Conservation (phyloP, 2,329 filamentous ascomycete species). For the Trichophyton mentagrophytes region DNA sequence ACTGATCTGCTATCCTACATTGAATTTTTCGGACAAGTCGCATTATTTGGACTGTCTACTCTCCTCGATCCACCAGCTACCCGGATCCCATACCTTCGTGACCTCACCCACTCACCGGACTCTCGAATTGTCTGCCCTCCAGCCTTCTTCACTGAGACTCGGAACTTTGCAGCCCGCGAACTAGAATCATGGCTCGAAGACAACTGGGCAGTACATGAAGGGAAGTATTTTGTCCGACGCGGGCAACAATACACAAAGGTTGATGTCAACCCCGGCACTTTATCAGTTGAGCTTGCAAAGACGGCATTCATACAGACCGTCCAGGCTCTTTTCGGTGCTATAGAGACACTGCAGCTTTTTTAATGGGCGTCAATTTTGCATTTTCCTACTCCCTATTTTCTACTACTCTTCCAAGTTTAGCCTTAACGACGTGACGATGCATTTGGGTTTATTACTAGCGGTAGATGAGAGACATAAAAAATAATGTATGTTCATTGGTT, state of each 20-base stretch:
- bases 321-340: conserved; percentile 14
- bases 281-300: conserved; percentile 15
- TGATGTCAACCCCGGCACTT: conserved; percentile 22
- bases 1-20: conserved; percentile 22
- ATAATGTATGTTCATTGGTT: too few species aligned
- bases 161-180: conserved; percentile 28
- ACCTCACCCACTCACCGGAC: conserved; percentile 6
- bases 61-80: conserved; percentile 17
- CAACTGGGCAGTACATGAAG: conserved; percentile 36
- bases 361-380: neutral
- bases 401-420: neutral
- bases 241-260: conserved; percentile 36
- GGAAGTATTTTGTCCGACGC: conserved; percentile 36
- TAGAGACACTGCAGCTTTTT: conserved; percentile 15
- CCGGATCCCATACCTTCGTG: conserved; percentile 7
- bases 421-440: conserved; percentile 2
- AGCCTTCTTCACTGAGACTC: conserved; percentile 17
- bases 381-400: neutral
- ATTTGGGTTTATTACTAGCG: neutral
- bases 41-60: conserved; percentile 21
- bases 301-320: conserved; percentile 18
- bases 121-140: conserved; percentile 6
- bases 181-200: conserved; percentile 32
- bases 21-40: conserved; percentile 30
- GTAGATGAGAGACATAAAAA: neutral